These are phyloP conservation scores for Alloteropsis semialata DNA, from an alignment of 176 grass and related monocot species.

Conservation along the genomic window DNA sequence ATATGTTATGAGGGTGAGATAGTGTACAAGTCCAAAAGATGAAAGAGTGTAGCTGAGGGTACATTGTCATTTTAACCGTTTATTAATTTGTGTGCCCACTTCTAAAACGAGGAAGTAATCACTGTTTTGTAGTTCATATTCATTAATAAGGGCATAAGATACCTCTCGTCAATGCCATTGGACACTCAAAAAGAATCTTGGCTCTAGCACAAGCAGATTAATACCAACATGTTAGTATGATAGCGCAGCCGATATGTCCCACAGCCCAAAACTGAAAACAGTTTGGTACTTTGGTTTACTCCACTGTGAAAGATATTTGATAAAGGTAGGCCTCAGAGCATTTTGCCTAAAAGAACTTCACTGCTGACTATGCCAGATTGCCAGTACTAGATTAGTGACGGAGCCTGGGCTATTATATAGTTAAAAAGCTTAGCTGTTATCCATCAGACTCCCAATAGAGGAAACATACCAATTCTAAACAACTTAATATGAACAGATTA, in stretches of 20 bases:
- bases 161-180: no score
- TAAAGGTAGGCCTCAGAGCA: background rate
- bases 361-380: background rate
- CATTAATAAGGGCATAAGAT: no score
- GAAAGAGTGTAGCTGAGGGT: no score
- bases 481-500: background rate
- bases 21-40: no score
- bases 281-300: background rate
- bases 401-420: background rate
- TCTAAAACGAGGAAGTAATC: no score
- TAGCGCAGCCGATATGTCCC: background rate
- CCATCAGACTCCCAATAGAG: background rate
- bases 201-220: slow-evolving; percentile 8
- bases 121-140: no score
- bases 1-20: no score
- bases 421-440: background rate
- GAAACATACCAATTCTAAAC: background rate
- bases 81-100: no score
- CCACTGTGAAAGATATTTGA: background rate
- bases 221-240: background rate
- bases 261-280: no score
- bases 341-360: slow-evolving; percentile 16
- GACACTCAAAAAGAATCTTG: no score
- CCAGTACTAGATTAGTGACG: background rate
- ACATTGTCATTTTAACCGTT: no score